A percentile compares a stretch with the other conserved stretches of the same genome.
These are phyloP conservation scores for Diphasiastrum complanatum DNA, from an alignment of 83 land plant species.

Conservation along the genomic window DNA sequence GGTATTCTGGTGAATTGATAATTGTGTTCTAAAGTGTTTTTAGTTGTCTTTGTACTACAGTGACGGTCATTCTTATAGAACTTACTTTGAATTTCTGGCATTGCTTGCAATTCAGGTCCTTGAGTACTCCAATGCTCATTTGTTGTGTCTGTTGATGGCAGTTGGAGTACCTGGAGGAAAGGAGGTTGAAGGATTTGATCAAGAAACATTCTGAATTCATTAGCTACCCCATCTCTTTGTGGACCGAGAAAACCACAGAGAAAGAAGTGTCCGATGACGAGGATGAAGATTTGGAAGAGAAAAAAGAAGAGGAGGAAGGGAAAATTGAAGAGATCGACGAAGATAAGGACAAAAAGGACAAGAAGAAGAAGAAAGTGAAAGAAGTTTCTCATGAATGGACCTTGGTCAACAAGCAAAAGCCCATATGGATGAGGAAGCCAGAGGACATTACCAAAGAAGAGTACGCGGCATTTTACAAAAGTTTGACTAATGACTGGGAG, in stretches of 20 bases:
- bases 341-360: conserved; percentile 42
- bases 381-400: conserved; percentile 67
- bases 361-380: conserved; percentile 76
- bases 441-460: conserved; percentile 76
- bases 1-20: too few species aligned
- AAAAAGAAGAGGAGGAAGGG: conserved; percentile 47
- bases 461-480: conserved; percentile 71
- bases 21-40: too few species aligned
- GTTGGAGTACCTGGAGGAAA: conserved; percentile 68
- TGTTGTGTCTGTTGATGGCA: conserved; percentile 19
- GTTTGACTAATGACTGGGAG: conserved; percentile 79
- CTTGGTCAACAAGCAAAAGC: conserved; percentile 72
- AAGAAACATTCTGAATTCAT: conserved; percentile 87
- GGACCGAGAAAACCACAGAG: conserved; percentile 77
- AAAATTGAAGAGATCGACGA: conserved; percentile 52
- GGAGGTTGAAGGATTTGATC: conserved; percentile 63
- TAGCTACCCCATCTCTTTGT: conserved; percentile 68
- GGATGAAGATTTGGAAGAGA: conserved; percentile 51
- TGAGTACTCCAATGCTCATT: not conserved
- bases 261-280: conserved; percentile 75
- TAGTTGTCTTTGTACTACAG: not conserved
- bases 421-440: conserved; percentile 74
- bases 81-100: not conserved
- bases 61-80: not conserved
- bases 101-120: not conserved